Conservation (phyloP, 148 eudicot genomes). For the Diospyros lotus region DNA sequence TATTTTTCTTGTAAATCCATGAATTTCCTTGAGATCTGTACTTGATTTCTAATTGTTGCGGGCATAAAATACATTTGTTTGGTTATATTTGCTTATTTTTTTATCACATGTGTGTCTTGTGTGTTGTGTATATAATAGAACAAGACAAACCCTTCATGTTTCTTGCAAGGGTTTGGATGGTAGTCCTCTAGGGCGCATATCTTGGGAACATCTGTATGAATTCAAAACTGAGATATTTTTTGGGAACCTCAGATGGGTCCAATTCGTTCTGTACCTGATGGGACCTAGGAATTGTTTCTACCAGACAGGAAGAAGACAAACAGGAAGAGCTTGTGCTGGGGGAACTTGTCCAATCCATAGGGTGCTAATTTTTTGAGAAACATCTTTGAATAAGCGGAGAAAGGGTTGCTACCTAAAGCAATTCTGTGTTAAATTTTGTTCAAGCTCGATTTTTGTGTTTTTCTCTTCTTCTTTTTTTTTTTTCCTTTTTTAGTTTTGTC, state of each 20-base stretch:
- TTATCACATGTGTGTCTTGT: neutral
- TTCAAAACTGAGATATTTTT: neutral
- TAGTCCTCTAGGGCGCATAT: neutral
- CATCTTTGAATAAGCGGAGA: neutral
- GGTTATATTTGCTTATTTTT: neutral
- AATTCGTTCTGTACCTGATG: no score
- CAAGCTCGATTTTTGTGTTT: neutral
- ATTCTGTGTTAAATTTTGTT: neutral
- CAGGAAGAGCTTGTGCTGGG: neutral
- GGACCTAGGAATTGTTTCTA: neutral
- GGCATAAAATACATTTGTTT: neutral
- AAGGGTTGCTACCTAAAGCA: neutral
- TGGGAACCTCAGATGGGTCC: neutral
- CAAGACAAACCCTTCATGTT: neutral
- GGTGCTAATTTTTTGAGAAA: neutral
- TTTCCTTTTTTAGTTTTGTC: no score
- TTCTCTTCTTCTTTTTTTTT: no score
- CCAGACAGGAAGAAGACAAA: no score
- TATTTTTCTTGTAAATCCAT: neutral
- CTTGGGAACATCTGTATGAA: neutral
- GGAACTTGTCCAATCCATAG: neutral
- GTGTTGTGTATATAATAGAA: neutral
- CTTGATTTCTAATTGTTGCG: neutral
- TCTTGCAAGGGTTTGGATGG: constrained; percentile 13
- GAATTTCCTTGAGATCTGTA: neutral